Base-by-base conservation (phyloP, 2,329 filamentous ascomycete species). In the Fusarium coicis region DNA sequence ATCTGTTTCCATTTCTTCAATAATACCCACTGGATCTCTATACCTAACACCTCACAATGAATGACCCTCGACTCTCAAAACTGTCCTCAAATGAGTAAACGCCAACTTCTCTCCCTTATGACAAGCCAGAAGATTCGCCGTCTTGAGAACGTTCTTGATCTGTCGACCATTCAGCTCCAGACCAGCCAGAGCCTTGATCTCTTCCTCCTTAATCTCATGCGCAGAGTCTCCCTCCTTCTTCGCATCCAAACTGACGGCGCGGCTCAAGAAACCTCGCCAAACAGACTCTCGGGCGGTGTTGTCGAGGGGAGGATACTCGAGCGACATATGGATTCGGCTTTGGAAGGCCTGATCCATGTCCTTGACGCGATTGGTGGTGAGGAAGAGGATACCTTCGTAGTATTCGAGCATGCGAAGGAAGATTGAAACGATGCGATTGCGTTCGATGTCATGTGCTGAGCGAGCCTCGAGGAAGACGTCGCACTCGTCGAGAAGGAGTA, bases 111-210 rank as follows among this genome's bases (percentile, higher is more conserved):
- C 74, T 6, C 63, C 73, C 67, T 78, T 76, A 49, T 81, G 80
- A 16, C 72, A 80, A 16, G 80, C 80, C 61, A 82, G 61, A 47
- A 82, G 49, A 43, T 78, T 79, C 18, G 78, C 78, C 18, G 76
- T 79, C 77, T 85, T 85, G 74, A 85, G 76, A n/a, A 83, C 70
- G 53, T 86, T 87, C 79, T 87, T 87, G 66, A 88, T 88, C 80
- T 88, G 84, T 28, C 85, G 79, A 8, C 86, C 85, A 54, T 88
- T 87, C 47, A 87, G 79, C 9, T 83, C 77, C 56, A 86, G 77
- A 28, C 74, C 65, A 1, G 84, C 79, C 40, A 88, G 78, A 56
- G 81, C 75, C n/a, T 79, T 78, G 4, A 84, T 57, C 19, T 80
- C 77, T 1, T 75, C 77, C 0, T 80, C 77, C 0, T 61, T 72